Base-by-base conservation (phyloP, 1,139 yeast species). In the Nakaseomyces kungkrabaensis region DNA sequence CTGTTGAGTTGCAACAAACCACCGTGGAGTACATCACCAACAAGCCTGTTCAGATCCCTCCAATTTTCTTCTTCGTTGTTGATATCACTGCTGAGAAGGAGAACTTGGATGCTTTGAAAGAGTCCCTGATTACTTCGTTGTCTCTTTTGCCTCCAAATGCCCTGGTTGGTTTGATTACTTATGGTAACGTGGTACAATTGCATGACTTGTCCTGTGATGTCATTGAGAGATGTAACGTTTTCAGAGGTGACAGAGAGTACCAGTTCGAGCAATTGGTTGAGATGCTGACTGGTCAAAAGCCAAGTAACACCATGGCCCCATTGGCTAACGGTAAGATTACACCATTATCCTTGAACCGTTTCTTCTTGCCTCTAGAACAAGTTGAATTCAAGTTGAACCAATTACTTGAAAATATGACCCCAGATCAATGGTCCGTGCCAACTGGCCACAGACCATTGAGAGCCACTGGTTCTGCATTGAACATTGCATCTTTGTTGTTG, bases 31-130 rank as follows among this genome's bases (percentile, higher is more conserved):
- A 94, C 67, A 81, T 90, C 55, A 78, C 94, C 45, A 79, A 87
- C 37, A 81, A 95, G 65, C 96, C 97, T 3, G 94, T 85, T 24
- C 87, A 81, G 60, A 79, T 81, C 52, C 96, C 97, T n/a, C 98
- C 98, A n/a, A 79, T 90, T 54, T 92, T 90, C 68, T 72, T 89
- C 57, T 88, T 88, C 66, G 94, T 89, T 36, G 82, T 92, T 59
- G 99, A 92, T 68, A 74, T 90, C 56, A 92, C 98, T 66, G 96
- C 94, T 68, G 97, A 94, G 63, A 88, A 82, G 52, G 98, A 92
- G 62, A 92, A 89, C 68, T 75, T 92, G 64, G 81, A 83, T 67
- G 92, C 97, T 10, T 76, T 92, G 68, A 88, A 88, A 67, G 96
- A 89, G 60, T 79, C 95, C 33, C 76, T 92, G 61, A 80, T 89